Percentiles rank a stretch among this genome's conserved stretches.
Conservation (phyloP, 2,329 filamentous ascomycete genomes). For the Blastomyces parvus region DNA sequence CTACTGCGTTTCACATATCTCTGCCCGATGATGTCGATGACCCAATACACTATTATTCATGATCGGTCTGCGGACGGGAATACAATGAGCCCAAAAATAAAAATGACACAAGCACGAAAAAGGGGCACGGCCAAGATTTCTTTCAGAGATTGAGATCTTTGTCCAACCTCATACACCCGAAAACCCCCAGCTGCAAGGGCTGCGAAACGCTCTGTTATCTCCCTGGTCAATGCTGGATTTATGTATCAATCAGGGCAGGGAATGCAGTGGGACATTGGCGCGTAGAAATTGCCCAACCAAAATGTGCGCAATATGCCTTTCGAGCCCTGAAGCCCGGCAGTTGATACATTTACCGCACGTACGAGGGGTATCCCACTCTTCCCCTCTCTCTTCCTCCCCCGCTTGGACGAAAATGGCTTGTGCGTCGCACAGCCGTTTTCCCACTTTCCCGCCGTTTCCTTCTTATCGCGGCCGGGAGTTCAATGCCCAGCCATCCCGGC, state of each 20-base stretch:
- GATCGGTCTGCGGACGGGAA: background rate
- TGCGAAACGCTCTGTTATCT: background rate
- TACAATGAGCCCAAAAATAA: background rate
- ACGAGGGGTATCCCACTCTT: too few relatives aligned
- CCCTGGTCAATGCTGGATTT: slow-evolving; percentile 1
- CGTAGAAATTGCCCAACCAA: background rate
- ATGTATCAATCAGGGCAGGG: background rate
- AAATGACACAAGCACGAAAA: too few relatives aligned
- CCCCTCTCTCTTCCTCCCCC: background rate
- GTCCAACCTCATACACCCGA: background rate
- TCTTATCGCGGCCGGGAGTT: background rate
- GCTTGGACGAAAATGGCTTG: background rate
- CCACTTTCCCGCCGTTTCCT: background rate
- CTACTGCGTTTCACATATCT: background rate
- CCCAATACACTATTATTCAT: background rate
- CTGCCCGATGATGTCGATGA: background rate
- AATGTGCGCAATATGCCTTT: background rate
- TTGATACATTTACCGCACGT: background rate
- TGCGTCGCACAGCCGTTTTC: background rate
- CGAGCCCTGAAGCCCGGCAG: background rate
- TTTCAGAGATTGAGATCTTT: background rate
- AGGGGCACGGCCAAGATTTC: background rate
- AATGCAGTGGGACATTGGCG: slow-evolving; percentile 4
- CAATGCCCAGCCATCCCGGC: background rate
- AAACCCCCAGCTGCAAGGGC: background rate